Evolutionary conservation across 225 moss, liverwort and hornwort species (phyloP).

Genomic region (Asterella californica): DNA sequence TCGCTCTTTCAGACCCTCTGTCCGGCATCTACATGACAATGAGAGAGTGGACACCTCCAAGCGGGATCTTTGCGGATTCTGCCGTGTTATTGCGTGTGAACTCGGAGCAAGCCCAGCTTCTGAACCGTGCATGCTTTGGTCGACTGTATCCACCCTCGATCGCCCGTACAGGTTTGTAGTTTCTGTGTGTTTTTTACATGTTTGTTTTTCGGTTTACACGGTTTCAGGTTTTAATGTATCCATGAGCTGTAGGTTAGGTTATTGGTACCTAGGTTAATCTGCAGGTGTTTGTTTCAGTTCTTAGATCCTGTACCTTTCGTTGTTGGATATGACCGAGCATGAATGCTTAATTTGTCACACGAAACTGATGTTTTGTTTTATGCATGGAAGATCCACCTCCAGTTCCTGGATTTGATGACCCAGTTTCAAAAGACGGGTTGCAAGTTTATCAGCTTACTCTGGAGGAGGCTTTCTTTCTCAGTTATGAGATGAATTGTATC

Average conservation of each 20-base stretch:
- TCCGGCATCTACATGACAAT: slow-evolving; percentile 63
- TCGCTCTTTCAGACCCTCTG: slow-evolving; percentile 65
- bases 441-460: too few relatives aligned
- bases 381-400: too few relatives aligned
- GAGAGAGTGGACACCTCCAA: slow-evolving; percentile 59
- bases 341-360: not conserved
- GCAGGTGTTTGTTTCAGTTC: not conserved
- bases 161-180: not conserved
- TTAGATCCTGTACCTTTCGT: not conserved
- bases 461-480: too few relatives aligned
- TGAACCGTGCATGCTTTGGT: slow-evolving; percentile 97
- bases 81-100: too few relatives aligned
- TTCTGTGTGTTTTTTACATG: not conserved
- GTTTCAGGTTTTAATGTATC: too few relatives aligned
- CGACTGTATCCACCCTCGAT: slow-evolving; percentile 40
- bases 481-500: slow-evolving; percentile 60
- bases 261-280: not conserved
- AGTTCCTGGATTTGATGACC: too few relatives aligned
- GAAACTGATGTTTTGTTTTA: not conserved
- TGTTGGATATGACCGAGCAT: not conserved
- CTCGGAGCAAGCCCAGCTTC: too few relatives aligned
- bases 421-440: too few relatives aligned
- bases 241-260: too few relatives aligned
- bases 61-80: too few relatives aligned
- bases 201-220: too few relatives aligned